A percentile compares a stretch with the other conserved stretches of the same genome.
Evolutionary conservation across 139 green algal genomes (phyloP).

Genomic region (Protoeuglena noctilucae): DNA sequence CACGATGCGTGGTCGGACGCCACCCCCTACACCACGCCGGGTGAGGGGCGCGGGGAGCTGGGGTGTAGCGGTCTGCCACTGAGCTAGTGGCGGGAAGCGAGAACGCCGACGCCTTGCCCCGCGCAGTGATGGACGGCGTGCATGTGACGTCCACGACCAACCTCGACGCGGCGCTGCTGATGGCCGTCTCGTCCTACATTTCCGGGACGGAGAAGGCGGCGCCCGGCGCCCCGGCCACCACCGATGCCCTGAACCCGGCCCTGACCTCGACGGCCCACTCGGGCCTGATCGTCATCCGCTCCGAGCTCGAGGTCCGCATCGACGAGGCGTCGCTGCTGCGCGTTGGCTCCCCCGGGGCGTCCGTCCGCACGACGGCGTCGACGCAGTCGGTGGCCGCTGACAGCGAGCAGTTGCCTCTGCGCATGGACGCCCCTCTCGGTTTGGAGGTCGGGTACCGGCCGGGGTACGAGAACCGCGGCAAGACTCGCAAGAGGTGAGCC

Average conservation of each 20-base stretch:
- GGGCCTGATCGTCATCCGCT: conserved; percentile 6
- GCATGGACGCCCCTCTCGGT: too few relatives aligned
- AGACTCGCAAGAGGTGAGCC: too few relatives aligned
- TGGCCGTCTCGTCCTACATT: conserved; percentile 2
- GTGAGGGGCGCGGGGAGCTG: too few relatives aligned
- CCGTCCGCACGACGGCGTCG: not conserved
- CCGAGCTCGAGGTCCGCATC: conserved; percentile 3
- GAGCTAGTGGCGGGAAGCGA: too few relatives aligned
- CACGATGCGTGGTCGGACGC: conserved; percentile 3
- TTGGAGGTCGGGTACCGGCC: too few relatives aligned
- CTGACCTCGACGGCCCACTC: conserved; percentile 2
- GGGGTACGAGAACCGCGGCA: too few relatives aligned
- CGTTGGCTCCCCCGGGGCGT: not conserved
- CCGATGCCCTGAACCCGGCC: not conserved
- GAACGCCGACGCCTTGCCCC: too few relatives aligned
- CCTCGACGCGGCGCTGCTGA: not conserved
- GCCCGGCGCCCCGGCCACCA: not conserved
- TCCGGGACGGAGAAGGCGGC: not conserved
- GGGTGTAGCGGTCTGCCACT: too few relatives aligned
- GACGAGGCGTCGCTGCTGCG: conserved; percentile 3
- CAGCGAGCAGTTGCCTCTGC: too few relatives aligned
- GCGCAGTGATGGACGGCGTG: conserved; percentile 8
- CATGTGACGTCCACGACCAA: not conserved
- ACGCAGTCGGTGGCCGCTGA: too few relatives aligned
- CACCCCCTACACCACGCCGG: not conserved